phyloP scores from a whole-genome alignment of 2,329 filamentous ascomycete genomes.

The Aureobasidium sp. region DNA sequence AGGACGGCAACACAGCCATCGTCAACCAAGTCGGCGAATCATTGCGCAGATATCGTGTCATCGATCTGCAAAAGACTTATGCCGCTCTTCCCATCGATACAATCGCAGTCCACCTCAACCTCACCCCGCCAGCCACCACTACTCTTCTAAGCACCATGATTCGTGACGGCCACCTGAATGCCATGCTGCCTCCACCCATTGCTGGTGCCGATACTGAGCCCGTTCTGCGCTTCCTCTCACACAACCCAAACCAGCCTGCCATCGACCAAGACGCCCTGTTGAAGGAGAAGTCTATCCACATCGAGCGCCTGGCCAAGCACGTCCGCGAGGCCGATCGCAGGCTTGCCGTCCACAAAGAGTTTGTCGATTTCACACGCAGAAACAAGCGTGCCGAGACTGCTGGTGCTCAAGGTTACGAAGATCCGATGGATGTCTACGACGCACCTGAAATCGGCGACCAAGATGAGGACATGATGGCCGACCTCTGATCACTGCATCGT shows the following conservation, averaged over 20 bases:
- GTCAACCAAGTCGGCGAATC: conserved; percentile 60
- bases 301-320: conserved; percentile 43
- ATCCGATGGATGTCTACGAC: conserved; percentile 29
- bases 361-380: conserved; percentile 45
- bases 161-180: conserved; percentile 41
- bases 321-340: conserved; percentile 48
- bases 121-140: conserved; percentile 43
- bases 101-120: conserved; percentile 44
- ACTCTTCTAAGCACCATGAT: conserved; percentile 48
- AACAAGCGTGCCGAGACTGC: conserved; percentile 30
- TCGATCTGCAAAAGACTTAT: conserved; percentile 66
- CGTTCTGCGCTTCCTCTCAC: conserved; percentile 48
- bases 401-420: conserved; percentile 26
- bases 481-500: conserved; percentile 2
- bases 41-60: conserved; percentile 68
- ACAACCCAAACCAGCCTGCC: conserved; percentile 5
- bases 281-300: conserved; percentile 41
- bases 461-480: conserved; percentile 26
- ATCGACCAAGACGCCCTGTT: conserved; percentile 32
- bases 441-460: conserved; percentile 16
- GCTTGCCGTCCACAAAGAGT: conserved; percentile 51
- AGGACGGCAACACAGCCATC: conserved; percentile 57
- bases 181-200: conserved; percentile 39
- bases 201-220: conserved; percentile 25
- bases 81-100: conserved; percentile 50